Conservation (phyloP, 306 rosid species). For the Rubus parviflorus region DNA sequence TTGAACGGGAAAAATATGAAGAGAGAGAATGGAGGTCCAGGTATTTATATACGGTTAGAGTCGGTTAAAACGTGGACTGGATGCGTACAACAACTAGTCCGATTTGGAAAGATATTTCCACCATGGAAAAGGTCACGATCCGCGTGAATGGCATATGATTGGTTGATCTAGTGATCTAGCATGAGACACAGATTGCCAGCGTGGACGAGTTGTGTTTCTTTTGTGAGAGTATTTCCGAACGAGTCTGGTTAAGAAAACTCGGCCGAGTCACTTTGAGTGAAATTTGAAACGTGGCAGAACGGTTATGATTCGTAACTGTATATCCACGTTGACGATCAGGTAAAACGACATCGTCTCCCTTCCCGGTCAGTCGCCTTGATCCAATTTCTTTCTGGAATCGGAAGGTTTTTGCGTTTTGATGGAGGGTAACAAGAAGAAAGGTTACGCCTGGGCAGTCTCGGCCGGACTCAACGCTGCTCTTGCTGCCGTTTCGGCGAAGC, state of each 20-base stretch:
- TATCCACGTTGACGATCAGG: not conserved
- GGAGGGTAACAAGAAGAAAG: constrained; percentile 31
- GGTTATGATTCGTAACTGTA: not conserved
- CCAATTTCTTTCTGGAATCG: not conserved
- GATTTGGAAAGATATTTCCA: not conserved
- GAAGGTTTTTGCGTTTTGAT: constrained; percentile 11
- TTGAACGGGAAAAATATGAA: not conserved
- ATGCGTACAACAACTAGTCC: not conserved
- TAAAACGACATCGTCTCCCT: not conserved
- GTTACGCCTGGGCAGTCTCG: constrained; percentile 56
- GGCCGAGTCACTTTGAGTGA: not conserved
- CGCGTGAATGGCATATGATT: constrained; percentile 25
- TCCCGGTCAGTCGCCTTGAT: not conserved
- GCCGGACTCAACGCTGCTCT: constrained; percentile 63
- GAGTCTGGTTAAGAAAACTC: not conserved
- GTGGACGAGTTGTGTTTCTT: constrained; percentile 49
- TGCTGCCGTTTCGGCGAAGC: constrained; percentile 63
- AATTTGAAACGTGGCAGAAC: not conserved
- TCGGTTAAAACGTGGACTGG: not conserved
- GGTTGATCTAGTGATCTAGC: not conserved
- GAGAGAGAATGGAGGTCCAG: not conserved
- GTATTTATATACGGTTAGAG: constrained; percentile 20
- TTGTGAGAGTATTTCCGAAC: not conserved
- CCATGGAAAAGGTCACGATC: not conserved
- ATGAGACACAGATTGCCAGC: constrained; percentile 36